A percentile compares a stretch with the other conserved stretches of the same genome.
phyloP scores from a whole-genome alignment of 2,329 filamentous ascomycete genomes.

The Acephala macrosclerotiorum region DNA sequence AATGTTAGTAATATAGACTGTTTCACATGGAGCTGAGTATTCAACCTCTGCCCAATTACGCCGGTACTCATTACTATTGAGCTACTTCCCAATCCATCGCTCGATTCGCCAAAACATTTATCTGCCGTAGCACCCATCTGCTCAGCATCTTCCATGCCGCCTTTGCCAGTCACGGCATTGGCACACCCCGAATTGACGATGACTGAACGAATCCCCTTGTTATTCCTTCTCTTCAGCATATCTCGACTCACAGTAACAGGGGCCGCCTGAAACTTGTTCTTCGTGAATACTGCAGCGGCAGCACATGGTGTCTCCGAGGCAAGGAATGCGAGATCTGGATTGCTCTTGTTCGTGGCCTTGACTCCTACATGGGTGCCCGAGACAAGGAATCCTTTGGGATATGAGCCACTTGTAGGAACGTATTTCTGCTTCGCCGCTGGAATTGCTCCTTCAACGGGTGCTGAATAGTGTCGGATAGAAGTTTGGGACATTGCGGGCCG shows the following conservation, averaged over 20 bases:
- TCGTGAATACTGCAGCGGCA: slow-evolving; percentile 93
- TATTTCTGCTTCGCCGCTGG: slow-evolving; percentile 89
- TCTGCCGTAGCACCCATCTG: slow-evolving; percentile 85
- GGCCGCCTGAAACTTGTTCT: slow-evolving; percentile 97
- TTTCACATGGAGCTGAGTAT: slow-evolving; percentile 6
- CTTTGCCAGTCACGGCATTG: slow-evolving; percentile 93
- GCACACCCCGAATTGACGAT: slow-evolving; percentile 96
- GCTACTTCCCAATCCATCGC: slow-evolving; percentile 56
- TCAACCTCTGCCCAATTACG: slow-evolving; percentile 88
- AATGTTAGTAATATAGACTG: slow-evolving; percentile 24
- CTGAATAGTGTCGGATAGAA: slow-evolving; percentile 60
- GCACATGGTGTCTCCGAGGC: slow-evolving; percentile 86
- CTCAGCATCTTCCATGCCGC: slow-evolving; percentile 86
- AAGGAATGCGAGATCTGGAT: slow-evolving; percentile 89
- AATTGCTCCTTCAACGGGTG: slow-evolving; percentile 63
- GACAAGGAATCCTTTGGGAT: slow-evolving; percentile 88
- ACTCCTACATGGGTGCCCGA: slow-evolving; percentile 92
- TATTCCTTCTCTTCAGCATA: slow-evolving; percentile 70
- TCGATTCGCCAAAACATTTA: slow-evolving; percentile 59
- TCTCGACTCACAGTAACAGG: slow-evolving; percentile 86
- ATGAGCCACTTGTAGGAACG: slow-evolving; percentile 82
- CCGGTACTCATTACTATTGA: slow-evolving; percentile 99
- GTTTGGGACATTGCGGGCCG: slow-evolving; percentile 36
- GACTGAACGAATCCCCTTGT: slow-evolving; percentile 78
- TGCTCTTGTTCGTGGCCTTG: slow-evolving; percentile 89